These are phyloP conservation scores for Tieghemostelium lacteum DNA, from an alignment of 78 protist species.

Conservation along the genomic window DNA sequence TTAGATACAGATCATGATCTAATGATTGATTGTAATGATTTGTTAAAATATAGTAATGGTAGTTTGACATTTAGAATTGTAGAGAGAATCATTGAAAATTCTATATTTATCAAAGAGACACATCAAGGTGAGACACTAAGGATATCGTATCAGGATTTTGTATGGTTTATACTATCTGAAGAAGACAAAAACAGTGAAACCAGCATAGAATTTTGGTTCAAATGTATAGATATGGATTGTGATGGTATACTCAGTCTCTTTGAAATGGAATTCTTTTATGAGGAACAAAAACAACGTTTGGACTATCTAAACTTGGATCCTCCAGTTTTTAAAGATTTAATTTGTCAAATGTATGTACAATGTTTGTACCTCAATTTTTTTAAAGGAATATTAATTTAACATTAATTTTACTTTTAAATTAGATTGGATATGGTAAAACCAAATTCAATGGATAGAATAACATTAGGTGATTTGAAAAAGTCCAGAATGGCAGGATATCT, in stretches of 20 bases:
- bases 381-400: neutral
- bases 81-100: slow-evolving; percentile 37
- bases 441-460: slow-evolving; percentile 23
- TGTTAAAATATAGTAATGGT: slow-evolving; percentile 60
- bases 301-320: slow-evolving; percentile 73
- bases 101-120: slow-evolving; percentile 40
- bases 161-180: slow-evolving; percentile 90
- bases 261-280: slow-evolving; percentile 92
- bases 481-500: slow-evolving; percentile 75
- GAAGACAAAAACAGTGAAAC: slow-evolving; percentile 90
- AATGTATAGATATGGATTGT: slow-evolving; percentile 87
- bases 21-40: slow-evolving; percentile 56
- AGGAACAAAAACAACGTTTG: slow-evolving; percentile 89
- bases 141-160: slow-evolving; percentile 56
- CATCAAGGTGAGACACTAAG: neutral
- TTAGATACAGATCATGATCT: slow-evolving; percentile 94
- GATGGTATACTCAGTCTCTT: slow-evolving; percentile 89
- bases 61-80: slow-evolving; percentile 45
- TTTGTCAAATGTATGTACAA: slow-evolving; percentile 80
- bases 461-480: slow-evolving; percentile 51
- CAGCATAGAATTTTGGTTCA: slow-evolving; percentile 91
- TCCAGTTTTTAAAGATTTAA: slow-evolving; percentile 83
- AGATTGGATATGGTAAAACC: slow-evolving; percentile 71
- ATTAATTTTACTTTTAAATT: neutral
- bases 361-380: neutral